Evolutionary conservation across 495 filamentous ascomycete species (phyloP).

Genomic region (Aspergillus sparsus): DNA sequence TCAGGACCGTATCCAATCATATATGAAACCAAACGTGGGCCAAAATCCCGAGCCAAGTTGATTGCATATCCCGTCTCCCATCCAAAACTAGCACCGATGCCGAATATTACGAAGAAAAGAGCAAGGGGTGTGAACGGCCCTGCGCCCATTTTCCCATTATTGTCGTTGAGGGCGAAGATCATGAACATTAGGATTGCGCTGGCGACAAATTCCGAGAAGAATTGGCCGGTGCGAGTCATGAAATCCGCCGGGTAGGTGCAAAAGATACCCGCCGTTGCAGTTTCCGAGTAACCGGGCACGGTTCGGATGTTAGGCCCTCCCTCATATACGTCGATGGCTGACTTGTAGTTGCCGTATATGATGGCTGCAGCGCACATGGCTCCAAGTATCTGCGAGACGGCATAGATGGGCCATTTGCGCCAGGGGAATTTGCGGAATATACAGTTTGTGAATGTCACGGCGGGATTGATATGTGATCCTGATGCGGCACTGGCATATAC

Average conservation of each 20-base stretch:
- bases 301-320: constrained; percentile 55
- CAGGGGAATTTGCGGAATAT: constrained; percentile 63
- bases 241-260: constrained; percentile 65
- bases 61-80: constrained; percentile 72
- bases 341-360: constrained; percentile 59
- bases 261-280: constrained; percentile 64
- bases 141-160: constrained; percentile 51
- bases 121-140: constrained; percentile 53
- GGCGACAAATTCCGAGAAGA: constrained; percentile 66
- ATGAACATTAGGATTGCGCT: constrained; percentile 64
- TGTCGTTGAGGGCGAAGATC: constrained; percentile 66
- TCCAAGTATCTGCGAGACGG: constrained; percentile 55
- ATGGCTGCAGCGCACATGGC: constrained; percentile 56
- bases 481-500: constrained; percentile 60
- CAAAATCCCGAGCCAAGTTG: constrained; percentile 67
- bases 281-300: constrained; percentile 55
- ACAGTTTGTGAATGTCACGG: constrained; percentile 64
- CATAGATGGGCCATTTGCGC: constrained; percentile 57
- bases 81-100: constrained; percentile 67
- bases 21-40: constrained; percentile 62
- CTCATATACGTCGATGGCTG: constrained; percentile 56
- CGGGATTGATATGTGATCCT: constrained; percentile 66
- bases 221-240: constrained; percentile 57
- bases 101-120: constrained; percentile 66
- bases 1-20: constrained; percentile 63